phyloP scores from a whole-genome alignment of 2,329 filamentous ascomycete genomes.

The Colletotrichum siamense region DNA sequence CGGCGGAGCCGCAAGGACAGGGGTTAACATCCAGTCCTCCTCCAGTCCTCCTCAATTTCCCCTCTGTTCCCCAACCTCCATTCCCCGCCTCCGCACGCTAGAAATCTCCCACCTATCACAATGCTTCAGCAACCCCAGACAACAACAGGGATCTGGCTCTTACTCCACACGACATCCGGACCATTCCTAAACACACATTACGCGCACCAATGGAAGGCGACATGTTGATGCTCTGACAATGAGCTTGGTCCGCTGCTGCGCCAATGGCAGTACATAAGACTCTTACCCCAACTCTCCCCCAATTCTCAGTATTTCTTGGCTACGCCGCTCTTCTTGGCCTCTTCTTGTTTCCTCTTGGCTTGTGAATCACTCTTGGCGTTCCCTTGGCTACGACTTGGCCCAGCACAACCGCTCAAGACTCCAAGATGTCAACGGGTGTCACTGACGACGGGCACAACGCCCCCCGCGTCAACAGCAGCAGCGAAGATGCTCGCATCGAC shows the following conservation, averaged over 20 bases:
- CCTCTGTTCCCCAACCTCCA: background rate
- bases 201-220: background rate
- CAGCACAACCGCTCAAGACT: background rate
- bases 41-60: background rate
- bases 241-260: background rate
- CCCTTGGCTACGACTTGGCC: background rate
- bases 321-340: background rate
- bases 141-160: background rate
- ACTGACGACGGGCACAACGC: slow-evolving; percentile 9
- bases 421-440: slow-evolving; percentile 19
- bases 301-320: background rate
- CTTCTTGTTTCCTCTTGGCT: background rate
- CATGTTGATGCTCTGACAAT: background rate
- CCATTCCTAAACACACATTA: background rate
- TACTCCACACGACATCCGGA: background rate
- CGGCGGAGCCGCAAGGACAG: background rate
- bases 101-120: background rate
- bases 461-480: background rate
- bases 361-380: background rate
- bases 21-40: background rate
- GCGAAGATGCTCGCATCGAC: background rate
- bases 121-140: background rate
- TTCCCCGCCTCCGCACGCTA: background rate
- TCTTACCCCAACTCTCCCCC: background rate
- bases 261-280: background rate